A percentile compares a stretch with the other conserved stretches of the same genome.
phyloP scores from a whole-genome alignment of 495 filamentous ascomycete species.

The Penicillium flavigenum region DNA sequence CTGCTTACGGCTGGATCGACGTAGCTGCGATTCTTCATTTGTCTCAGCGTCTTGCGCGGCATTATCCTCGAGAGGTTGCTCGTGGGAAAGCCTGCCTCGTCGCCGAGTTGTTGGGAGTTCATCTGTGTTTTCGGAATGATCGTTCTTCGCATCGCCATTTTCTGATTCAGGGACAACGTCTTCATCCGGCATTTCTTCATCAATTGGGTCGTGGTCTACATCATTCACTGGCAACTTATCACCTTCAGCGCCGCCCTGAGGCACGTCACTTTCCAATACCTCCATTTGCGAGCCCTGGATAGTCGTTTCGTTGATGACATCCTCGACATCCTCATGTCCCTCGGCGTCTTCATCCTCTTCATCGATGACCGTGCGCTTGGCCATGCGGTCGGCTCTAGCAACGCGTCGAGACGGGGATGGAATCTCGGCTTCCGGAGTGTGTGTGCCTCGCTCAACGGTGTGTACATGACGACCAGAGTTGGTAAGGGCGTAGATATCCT shows the following conservation, averaged over 20 bases:
- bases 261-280: conserved; percentile 41
- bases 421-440: conserved; percentile 60
- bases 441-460: conserved; percentile 58
- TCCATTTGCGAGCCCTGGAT: conserved; percentile 42
- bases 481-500: conserved; percentile 64
- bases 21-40: conserved; percentile 45
- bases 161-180: conserved; percentile 54
- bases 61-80: conserved; percentile 20
- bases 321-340: conserved; percentile 33
- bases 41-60: conserved; percentile 34
- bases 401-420: conserved; percentile 46
- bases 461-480: conserved; percentile 74
- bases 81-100: conserved; percentile 46
- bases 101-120: conserved; percentile 59
- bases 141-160: conserved; percentile 40
- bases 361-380: conserved; percentile 57
- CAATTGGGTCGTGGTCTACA: conserved; percentile 25
- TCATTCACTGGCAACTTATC: conserved; percentile 26
- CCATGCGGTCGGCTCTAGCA: conserved; percentile 55
- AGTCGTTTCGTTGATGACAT: conserved; percentile 30
- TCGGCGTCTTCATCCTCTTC: conserved; percentile 55
- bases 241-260: conserved; percentile 40
- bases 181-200: conserved; percentile 45
- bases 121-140: conserved; percentile 54
- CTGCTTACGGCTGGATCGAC: conserved; percentile 50